Base-by-base conservation (phyloP, 2,329 filamentous ascomycete species). In the Xylariaceae sp. region DNA sequence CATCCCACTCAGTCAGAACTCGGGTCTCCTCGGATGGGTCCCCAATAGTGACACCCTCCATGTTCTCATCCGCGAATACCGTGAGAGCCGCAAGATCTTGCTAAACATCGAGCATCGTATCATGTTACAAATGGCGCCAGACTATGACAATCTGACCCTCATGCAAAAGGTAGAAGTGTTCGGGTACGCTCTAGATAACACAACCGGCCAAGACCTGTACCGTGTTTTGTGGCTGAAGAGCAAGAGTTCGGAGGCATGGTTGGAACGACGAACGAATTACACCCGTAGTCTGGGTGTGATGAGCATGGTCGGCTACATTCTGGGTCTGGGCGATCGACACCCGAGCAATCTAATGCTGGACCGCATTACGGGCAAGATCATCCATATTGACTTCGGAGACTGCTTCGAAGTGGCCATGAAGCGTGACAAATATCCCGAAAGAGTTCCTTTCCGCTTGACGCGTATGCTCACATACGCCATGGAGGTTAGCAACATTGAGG, bases 121-220 rank as follows among this genome's bases (percentile, higher is more conserved):
- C 69, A 99, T 99, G 94, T 78, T 99, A 51, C 95, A 99, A 71
- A 99, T 99, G 94, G 94, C 94, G 19, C 95, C 94, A 0, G 94
- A 99, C 69, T 99, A 97, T 66, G 94, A 99, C 68, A 97, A 96
- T 65, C 84, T 99, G 43, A 97, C 95, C 1, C 82, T 99, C 34
- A 97, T 99, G 94, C 95, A 99, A 69, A 99, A 99, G 75, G 95
- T 99, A 0, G 95, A 99, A 71, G 94, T 99, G 11, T 99, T 99
- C 68, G 93, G 94, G 31, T 99, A 99, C 69, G 95, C 94, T 5
- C 85, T 99, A 54, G 95, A 99, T 73, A 99, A 99, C 69, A 99
- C 94, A 1, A 99, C 94, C 1, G 95, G 94, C 2, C 96, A 99
- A 69, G 94, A 99, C 73, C 78, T 99, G 22, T 99, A 99, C 72